Evolutionary conservation across 805 yeast species (phyloP), one percentile per base, ranked within the genome.

Genomic region (Torulaspora quercuum): DNA sequence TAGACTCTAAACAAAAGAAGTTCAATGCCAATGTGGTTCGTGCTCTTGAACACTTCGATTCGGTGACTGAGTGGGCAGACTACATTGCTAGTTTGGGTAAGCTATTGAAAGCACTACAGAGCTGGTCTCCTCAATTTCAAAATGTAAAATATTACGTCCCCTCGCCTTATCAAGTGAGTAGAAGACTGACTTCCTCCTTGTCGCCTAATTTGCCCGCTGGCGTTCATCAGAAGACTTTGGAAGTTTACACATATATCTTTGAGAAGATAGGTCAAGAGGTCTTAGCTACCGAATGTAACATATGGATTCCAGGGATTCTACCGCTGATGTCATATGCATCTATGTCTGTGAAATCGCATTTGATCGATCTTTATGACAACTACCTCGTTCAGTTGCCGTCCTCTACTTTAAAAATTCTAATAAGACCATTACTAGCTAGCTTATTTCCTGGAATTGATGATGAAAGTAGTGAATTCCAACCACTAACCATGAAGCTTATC

Each of bases 61-160:
- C 83, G 2, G 82, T 88, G 1, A 83, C 79, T 20, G 98, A 92
- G 65, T 92, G 99, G 99, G 97, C 98, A 9, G 98, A 92, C 57
- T 88, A 90, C 58, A 92, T 92, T 39, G 82, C 97, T 14, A 89
- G 86, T 57, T 67, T 94, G 29, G 79, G 90, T 2, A 77, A 83
- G 42, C 70, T 94, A 5, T 78, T 79, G 41, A 85, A 87, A 56
- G 80, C 94, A 0, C 61, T 89, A 25, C 75, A 73, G 41, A 62
- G 70, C 58, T 49, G 70, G 73, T 25, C 65, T 43, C 62, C 70
- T 50, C 46, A 57, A 48, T 46, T 63, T 32, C 39, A 55, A 48
- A 54, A 60, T 21, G 61, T 57, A 8, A 58, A 61, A 28, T 68
- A 75, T 42, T 76, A 77, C 73, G 69, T 90, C 8, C 97, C 96